phyloP scores from a whole-genome alignment of 441 rosid species.

The Biscutella laevigata region DNA sequence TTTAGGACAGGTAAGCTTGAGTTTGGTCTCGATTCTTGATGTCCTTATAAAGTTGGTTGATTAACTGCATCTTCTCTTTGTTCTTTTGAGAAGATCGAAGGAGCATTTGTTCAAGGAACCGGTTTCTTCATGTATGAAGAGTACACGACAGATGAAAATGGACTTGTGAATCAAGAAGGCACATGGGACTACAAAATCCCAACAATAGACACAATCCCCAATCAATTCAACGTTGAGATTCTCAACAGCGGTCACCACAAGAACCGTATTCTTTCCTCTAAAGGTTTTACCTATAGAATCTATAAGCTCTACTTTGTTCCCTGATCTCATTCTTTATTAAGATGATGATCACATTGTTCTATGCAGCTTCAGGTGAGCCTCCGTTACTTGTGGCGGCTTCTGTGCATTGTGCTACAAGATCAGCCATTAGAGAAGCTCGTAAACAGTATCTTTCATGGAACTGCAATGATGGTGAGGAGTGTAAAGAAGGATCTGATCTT shows the following conservation, averaged over 20 bases:
- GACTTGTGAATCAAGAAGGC: constrained; percentile 44
- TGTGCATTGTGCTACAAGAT: constrained; percentile 74
- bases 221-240: constrained; percentile 60
- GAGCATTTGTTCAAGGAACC: constrained; percentile 80
- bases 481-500: constrained; percentile 13
- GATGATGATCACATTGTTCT: too few relatives aligned
- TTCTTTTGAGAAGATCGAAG: constrained; percentile 53
- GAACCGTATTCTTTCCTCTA: constrained; percentile 65
- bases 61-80: background rate
- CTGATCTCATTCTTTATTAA: background rate
- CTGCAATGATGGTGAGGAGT: constrained; percentile 15
- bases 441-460: constrained; percentile 56
- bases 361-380: constrained; percentile 90
- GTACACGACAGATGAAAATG: constrained; percentile 50
- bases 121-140: constrained; percentile 82
- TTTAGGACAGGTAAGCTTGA: constrained; percentile 76
- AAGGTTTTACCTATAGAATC: constrained; percentile 36
- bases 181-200: constrained; percentile 87
- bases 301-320: background rate
- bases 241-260: constrained; percentile 58
- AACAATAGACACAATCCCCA: constrained; percentile 70
- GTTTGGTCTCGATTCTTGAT: background rate
- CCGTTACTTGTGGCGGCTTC: constrained; percentile 69
- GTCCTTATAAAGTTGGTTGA: background rate
- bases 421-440: constrained; percentile 65